A percentile compares a stretch with the other conserved stretches of the same genome.
Conservation (phyloP, 345 rosid genomes). For the Bruguiera parviflora region DNA sequence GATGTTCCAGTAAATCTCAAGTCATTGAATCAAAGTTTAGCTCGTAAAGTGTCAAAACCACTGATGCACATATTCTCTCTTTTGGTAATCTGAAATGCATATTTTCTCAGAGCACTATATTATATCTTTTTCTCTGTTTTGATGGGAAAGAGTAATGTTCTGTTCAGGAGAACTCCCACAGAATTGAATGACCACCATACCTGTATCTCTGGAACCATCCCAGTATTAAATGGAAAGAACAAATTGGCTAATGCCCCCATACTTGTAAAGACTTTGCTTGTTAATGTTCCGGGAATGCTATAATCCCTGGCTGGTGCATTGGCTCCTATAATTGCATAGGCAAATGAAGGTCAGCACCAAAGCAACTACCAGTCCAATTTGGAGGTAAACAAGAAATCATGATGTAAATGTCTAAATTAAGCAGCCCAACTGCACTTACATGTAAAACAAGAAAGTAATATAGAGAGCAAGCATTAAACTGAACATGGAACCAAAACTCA, state of each 20-base stretch:
- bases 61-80: no score
- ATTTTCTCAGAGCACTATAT: not conserved
- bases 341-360: not conserved
- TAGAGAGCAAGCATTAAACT: no score
- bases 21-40: not conserved
- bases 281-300: constrained; percentile 49
- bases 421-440: no score
- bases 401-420: no score
- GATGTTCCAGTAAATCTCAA: not conserved
- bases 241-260: constrained; percentile 83
- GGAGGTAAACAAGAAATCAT: not conserved
- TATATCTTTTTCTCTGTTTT: not conserved
- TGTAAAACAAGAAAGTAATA: no score
- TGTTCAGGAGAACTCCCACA: no score
- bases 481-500: no score
- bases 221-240: constrained; percentile 87
- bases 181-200: constrained; percentile 18
- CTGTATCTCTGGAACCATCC: constrained; percentile 98
- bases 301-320: constrained; percentile 72
- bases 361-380: not conserved
- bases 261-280: constrained; percentile 52
- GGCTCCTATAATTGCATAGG: constrained; percentile 39
- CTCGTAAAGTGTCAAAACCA: not conserved
- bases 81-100: not conserved
- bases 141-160: no score